phyloP scores from a whole-genome alignment of 2,329 filamentous ascomycete species.

The Arthroderma sp. region DNA sequence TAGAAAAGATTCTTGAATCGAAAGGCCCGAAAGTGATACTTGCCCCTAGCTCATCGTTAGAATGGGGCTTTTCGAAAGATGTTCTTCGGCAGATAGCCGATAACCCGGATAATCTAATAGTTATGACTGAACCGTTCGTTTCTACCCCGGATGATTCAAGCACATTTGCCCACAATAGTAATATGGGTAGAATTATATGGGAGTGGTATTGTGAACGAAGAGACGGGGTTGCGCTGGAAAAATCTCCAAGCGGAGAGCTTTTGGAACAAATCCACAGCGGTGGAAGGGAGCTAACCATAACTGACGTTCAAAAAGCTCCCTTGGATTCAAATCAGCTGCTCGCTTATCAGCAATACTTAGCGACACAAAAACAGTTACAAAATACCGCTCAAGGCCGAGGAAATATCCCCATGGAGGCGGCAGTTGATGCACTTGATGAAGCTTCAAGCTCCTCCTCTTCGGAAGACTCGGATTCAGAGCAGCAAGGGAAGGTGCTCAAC shows the following conservation, averaged over 20 bases:
- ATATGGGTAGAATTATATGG: slow-evolving; percentile 63
- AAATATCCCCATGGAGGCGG: slow-evolving; percentile 57
- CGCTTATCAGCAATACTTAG: slow-evolving; percentile 84
- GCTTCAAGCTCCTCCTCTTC: slow-evolving; percentile 78
- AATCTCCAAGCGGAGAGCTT: slow-evolving; percentile 40
- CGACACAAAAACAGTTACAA: slow-evolving; percentile 75
- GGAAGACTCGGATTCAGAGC: slow-evolving; percentile 77
- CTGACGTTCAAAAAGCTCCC: slow-evolving; percentile 48
- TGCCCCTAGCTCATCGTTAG: slow-evolving; percentile 75
- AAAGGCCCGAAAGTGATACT: slow-evolving; percentile 59
- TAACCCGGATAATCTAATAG: slow-evolving; percentile 67
- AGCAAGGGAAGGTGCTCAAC: slow-evolving; percentile 84
- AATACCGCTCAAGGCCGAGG: slow-evolving; percentile 62
- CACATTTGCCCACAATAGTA: slow-evolving; percentile 21
- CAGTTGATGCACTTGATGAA: slow-evolving; percentile 57
- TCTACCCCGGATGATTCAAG: slow-evolving; percentile 16
- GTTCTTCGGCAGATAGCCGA: slow-evolving; percentile 60
- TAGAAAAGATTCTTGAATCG: slow-evolving; percentile 53
- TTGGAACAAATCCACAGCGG: slow-evolving; percentile 55
- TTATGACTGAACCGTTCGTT: slow-evolving; percentile 61
- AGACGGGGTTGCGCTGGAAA: slow-evolving; percentile 50
- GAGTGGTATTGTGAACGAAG: slow-evolving; percentile 60
- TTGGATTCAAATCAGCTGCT: slow-evolving; percentile 63
- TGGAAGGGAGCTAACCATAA: slow-evolving; percentile 48
- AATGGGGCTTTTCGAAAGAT: slow-evolving; percentile 90